Conservation (phyloP, 257 asterid genomes). For the Solanum bulbocastanum region DNA sequence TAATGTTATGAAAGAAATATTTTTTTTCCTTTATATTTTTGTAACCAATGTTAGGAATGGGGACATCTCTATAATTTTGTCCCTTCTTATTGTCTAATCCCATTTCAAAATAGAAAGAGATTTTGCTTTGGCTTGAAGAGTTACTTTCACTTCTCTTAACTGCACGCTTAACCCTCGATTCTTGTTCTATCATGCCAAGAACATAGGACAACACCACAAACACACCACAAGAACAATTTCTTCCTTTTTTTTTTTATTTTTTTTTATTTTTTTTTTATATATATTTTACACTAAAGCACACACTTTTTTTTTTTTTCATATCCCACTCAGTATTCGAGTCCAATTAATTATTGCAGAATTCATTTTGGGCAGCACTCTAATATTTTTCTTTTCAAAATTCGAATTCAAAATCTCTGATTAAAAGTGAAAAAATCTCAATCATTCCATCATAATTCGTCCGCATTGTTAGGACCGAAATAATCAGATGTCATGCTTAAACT, state of each 20-base stretch:
- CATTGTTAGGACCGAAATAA: too few species aligned
- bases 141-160: slow-evolving; percentile 1
- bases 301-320: background rate
- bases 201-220: slow-evolving; percentile 6
- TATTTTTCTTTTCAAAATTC: too few species aligned
- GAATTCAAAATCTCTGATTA: too few species aligned
- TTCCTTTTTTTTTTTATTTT: background rate
- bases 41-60: background rate
- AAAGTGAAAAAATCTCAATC: too few species aligned
- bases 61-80: slow-evolving; percentile 6
- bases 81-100: slow-evolving; percentile 3
- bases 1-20: too few species aligned
- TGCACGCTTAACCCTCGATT: background rate
- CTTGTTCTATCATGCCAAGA: background rate
- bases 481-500: background rate
- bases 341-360: too few species aligned
- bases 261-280: too few species aligned
- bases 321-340: background rate
- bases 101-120: background rate
- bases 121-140: background rate
- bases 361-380: background rate
- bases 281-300: too few species aligned
- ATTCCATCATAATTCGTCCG: rapidly evolving
- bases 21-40: background rate
- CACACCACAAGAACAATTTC: background rate